A percentile compares a stretch with the other conserved stretches of the same genome.
Evolutionary conservation across 441 rosid genomes (phyloP).

Genomic region (Erodium moschatum): DNA sequence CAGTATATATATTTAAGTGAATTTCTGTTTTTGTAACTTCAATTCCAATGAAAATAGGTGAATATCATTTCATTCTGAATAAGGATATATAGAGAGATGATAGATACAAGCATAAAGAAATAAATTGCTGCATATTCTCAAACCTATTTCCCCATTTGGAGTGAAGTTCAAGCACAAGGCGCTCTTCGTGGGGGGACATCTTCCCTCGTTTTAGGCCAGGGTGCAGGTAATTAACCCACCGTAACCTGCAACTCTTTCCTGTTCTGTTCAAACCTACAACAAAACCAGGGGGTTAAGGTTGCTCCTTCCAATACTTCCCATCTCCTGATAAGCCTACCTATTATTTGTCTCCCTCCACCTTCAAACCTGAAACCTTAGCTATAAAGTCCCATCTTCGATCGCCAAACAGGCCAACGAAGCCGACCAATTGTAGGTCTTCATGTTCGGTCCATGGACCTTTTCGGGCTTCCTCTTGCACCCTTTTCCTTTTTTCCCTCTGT

Average conservation of each 20-base stretch:
- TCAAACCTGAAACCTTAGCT: slow-evolving; percentile 99
- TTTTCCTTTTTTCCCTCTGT: slow-evolving; percentile 33
- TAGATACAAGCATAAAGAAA: not conserved
- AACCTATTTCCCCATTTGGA: slow-evolving; percentile 96
- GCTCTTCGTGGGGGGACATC: slow-evolving; percentile 87
- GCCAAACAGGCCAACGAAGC: slow-evolving; percentile 83
- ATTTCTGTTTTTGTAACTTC: not conserved
- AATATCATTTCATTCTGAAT: not conserved
- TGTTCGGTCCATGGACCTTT: slow-evolving; percentile 98
- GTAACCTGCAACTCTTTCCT: slow-evolving; percentile 96
- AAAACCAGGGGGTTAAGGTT: slow-evolving; percentile 50
- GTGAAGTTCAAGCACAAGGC: slow-evolving; percentile 80
- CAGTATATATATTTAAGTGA: not conserved
- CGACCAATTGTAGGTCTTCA: slow-evolving; percentile 69
- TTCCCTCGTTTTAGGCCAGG: slow-evolving; percentile 90
- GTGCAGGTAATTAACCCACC: slow-evolving; percentile 97
- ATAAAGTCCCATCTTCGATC: slow-evolving; percentile 98
- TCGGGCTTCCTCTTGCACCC: slow-evolving; percentile 55
- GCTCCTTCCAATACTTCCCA: slow-evolving; percentile 44
- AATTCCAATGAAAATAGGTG: not conserved
- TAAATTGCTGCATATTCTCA: slow-evolving; percentile 15
- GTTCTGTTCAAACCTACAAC: slow-evolving; percentile 96
- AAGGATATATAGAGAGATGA: not conserved
- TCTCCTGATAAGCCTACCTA: slow-evolving; percentile 58
- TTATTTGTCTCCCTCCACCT: slow-evolving; percentile 91